phyloP scores from a whole-genome alignment of 2,329 filamentous ascomycete genomes.

The Teratosphaeria nubilosa region DNA sequence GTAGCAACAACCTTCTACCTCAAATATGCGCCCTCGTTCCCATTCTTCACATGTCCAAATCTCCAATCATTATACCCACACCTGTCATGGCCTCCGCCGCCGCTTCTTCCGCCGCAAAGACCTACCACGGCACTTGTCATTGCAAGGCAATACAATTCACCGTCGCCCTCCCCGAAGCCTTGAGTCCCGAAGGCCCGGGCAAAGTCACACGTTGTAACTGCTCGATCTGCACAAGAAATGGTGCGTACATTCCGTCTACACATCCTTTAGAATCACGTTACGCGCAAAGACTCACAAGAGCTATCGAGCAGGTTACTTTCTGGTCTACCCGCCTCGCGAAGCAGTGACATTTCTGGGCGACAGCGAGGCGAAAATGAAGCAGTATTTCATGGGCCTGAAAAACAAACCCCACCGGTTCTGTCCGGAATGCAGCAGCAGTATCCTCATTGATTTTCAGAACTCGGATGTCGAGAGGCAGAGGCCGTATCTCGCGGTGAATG shows the following conservation, averaged over 20 bases:
- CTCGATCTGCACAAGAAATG: neutral
- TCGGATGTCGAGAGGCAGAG: constrained; percentile 2
- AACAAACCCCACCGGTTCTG: constrained; percentile 16
- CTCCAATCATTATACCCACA: too few species aligned
- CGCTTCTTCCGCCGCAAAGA: constrained; percentile 1
- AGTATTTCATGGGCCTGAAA: constrained; percentile 9
- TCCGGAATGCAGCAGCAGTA: constrained; percentile 13
- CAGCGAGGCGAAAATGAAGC: constrained; percentile 8
- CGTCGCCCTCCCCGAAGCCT: constrained; percentile 10
- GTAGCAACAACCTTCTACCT: too few species aligned
- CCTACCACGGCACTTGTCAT: constrained; percentile 16
- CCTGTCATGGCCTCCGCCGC: too few species aligned
- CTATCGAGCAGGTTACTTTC: neutral
- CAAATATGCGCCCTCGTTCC: too few species aligned
- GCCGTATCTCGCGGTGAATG: constrained; percentile 10
- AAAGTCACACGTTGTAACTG: neutral
- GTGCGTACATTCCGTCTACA: neutral
- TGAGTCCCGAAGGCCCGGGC: constrained; percentile 5
- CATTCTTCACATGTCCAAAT: too few species aligned
- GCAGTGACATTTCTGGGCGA: neutral
- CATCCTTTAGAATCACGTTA: neutral
- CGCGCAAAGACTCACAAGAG: neutral
- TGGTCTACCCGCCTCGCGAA: neutral
- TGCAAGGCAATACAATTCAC: constrained; percentile 13
- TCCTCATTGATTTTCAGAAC: constrained; percentile 16